Evolutionary conservation across 208 protist species (phyloP).

Genomic region (Crithidia fasciculata): DNA sequence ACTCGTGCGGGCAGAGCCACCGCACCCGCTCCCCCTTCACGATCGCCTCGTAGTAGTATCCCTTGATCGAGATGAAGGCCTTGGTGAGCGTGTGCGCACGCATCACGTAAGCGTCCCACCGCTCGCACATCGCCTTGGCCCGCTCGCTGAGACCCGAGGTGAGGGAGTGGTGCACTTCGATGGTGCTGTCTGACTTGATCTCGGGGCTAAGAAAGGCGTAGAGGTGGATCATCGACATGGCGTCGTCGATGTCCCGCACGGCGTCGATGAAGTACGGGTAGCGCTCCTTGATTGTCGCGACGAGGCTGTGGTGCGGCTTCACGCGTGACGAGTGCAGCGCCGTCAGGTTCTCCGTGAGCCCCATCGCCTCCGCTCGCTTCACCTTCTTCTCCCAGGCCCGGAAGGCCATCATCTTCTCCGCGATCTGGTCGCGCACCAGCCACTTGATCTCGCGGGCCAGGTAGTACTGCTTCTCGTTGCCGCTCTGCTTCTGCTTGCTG

Average conservation of each 20-base stretch:
- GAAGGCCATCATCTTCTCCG: slow-evolving; percentile 95
- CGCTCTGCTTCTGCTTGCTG: slow-evolving; percentile 94
- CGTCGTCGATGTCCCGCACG: slow-evolving; percentile 96
- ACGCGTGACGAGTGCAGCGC: slow-evolving; percentile 54
- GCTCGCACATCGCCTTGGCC: slow-evolving; percentile 62
- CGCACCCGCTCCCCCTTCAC: slow-evolving; percentile 95
- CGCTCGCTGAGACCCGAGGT: slow-evolving; percentile 79
- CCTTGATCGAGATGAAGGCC: slow-evolving; percentile 98
- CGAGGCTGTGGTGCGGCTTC: slow-evolving; percentile 92
- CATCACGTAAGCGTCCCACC: slow-evolving; percentile 92
- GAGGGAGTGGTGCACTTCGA: slow-evolving; percentile 81
- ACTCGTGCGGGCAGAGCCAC: slow-evolving; percentile 98
- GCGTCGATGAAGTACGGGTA: slow-evolving; percentile 98
- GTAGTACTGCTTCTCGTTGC: slow-evolving; percentile 98
- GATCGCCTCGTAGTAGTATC: slow-evolving; percentile 98
- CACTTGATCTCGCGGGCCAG: slow-evolving; percentile 98
- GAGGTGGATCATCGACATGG: slow-evolving; percentile 95
- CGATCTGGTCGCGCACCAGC: slow-evolving; percentile 96
- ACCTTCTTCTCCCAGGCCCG: slow-evolving; percentile 94
- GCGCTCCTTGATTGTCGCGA: slow-evolving; percentile 96
- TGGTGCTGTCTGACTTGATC: slow-evolving; percentile 74
- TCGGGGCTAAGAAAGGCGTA: slow-evolving; percentile 93
- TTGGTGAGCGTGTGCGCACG: slow-evolving; percentile 88
- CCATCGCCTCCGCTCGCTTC: slow-evolving; percentile 89
- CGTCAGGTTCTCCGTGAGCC: slow-evolving; percentile 71